Base-by-base conservation (phyloP, 2,329 filamentous ascomycete species). In the Amesomyces nigricolor region DNA sequence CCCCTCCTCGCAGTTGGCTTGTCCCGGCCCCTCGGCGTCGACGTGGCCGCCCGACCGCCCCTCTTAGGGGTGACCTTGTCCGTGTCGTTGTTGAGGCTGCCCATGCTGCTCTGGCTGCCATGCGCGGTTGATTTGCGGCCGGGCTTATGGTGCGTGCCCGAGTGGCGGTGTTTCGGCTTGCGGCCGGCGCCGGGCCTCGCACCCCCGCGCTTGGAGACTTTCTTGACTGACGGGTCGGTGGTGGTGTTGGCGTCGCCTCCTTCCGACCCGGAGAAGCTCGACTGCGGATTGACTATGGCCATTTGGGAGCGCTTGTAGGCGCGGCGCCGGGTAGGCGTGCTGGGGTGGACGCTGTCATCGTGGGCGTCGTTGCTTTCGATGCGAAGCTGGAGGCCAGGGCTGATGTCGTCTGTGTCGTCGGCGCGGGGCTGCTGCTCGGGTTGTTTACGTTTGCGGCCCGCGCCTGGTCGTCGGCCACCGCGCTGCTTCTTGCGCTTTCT, bases 381-480 rank as follows among this genome's bases (percentile, higher is more conserved):
- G 22, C 40, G 46, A 16, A 56, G 29, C 17, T 55, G 51, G 30
- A 42, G 44, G 14, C 51, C 45, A 3, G 52, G 53, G 38, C 53
- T 51, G 19, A 47, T 44, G 9, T 53, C 54, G 30, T 53, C 54
- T 13, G 22, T 22, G 4, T 50, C 54, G 3, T 47, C 32, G 11
- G 58, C 11, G 16, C 22, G 3, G 11, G 10, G 39, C 8, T 44
- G 8, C 48, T 40, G 56, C 22, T 49, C 10, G 1, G 53, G 44
- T 10, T 59, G 56, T 39, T 63, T 65, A 53, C 61, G 63, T 51
- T 65, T 65, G 1, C 64, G 61, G 4, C 64, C 64, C 4, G 64
- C 64, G 1, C 64, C 64, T 1, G 60, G 60, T 14, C 64, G 61
- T 32, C 48, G 54, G 7, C 64, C 64, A 17, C 64, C 64, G 7